Conservation (phyloP, 2,329 filamentous ascomycete genomes). For the Exophiala calicioides region DNA sequence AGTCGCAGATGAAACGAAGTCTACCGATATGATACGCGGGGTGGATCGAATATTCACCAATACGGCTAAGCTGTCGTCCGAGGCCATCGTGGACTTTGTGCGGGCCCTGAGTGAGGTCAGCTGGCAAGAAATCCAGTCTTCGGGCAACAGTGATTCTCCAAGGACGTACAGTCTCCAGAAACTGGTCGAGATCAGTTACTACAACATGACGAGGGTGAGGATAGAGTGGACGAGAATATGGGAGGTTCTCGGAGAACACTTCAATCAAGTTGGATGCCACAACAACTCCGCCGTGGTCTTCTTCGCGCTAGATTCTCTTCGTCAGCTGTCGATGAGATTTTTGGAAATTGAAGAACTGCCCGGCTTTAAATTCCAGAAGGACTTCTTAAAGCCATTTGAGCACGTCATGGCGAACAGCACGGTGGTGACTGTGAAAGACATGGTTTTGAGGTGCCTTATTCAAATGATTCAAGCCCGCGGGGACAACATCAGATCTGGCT, state of each 20-base stretch:
- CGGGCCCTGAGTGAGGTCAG: conserved; percentile 90
- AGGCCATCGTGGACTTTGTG: conserved; percentile 95
- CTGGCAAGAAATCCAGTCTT: conserved; percentile 98
- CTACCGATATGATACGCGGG: conserved; percentile 86
- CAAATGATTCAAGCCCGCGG: conserved; percentile 99
- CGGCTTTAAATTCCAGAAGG: conserved; percentile 99
- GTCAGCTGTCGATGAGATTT: conserved; percentile 96
- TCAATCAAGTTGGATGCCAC: conserved; percentile 96
- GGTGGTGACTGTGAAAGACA: conserved; percentile 91
- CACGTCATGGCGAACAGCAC: conserved; percentile 93
- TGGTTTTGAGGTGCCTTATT: conserved; percentile 91
- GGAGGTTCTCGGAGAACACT: conserved; percentile 96
- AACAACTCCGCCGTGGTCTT: conserved; percentile 96
- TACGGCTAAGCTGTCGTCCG: conserved; percentile 86
- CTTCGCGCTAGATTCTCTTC: conserved; percentile 91
- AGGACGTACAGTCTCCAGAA: conserved; percentile 97
- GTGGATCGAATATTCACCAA: conserved; percentile 97
- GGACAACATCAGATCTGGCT: conserved; percentile 95
- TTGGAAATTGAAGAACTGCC: conserved; percentile 97
- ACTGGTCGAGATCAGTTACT: conserved; percentile 97
- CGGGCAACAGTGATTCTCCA: conserved; percentile 90
- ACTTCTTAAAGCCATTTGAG: conserved; percentile 97
- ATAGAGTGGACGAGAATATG: conserved; percentile 99
- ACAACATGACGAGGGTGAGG: conserved; percentile 98
- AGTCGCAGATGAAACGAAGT: conserved; percentile 87